Evolutionary conservation across 495 filamentous ascomycete species (phyloP), one percentile per base, ranked within the genome.

Genomic region (Xylaria palmicola): DNA sequence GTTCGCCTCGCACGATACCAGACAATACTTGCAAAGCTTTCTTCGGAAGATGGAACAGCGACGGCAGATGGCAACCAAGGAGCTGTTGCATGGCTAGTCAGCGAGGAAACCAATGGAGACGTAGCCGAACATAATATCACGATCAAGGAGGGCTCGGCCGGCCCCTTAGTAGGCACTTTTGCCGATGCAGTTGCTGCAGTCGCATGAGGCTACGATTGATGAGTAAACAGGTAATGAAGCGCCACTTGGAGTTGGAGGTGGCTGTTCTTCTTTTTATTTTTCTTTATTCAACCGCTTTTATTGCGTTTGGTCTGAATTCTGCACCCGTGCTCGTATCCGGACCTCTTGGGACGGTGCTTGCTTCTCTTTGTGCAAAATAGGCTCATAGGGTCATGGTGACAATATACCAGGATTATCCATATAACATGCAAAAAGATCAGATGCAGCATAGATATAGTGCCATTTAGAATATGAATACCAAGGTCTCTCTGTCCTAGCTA

Each of bases 1-100:
- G 71, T 75, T 13, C 77, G 72, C 56, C 58, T 78, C 6, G 69
- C 75, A 27, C 81, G 77, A 12, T 85, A 83, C 63, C 81, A 83
- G 43, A 77, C 74, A 48, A 75, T 85, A 53, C 72, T 85, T 39
- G 77, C 81, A 32, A 83, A 82, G 59, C 71, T 81, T 5, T 73
- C 74, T 13, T 69, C 72, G 17, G 70, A 78, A 49, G 76, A 77
- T 9, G 75, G 75, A 47, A 45, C 66, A 50, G 60, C 59, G 15
- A 62, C 75, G 64, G 37, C 47, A 41, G 68, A 67, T 36, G 59
- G 44, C 26, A 48, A 52, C 22, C 73, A 70, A 50, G 72, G 72
- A 12, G 65, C 76, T 67, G 71, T 80, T 68, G 74, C 78, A 62
- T 77, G 77, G 79, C 72, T 79, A 37, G 56, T 75, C 12, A 72